Evolutionary conservation across 2,329 filamentous ascomycete genomes (phyloP), one percentile per base, ranked within the genome.

Genomic region (Sporothrix dimorphospora): DNA sequence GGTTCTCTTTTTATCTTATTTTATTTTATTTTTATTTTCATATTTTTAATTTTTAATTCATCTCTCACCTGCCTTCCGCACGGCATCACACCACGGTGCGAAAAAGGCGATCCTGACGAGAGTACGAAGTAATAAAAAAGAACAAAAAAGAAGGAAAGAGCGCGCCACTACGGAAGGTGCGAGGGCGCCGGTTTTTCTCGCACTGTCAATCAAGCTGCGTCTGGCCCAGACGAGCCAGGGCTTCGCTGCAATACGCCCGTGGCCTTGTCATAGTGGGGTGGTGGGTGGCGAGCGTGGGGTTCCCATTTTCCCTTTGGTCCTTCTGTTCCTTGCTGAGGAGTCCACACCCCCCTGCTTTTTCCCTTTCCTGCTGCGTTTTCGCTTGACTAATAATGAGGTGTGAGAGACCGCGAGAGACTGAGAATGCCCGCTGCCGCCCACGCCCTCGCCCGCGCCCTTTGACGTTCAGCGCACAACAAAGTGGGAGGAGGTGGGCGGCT

Each of bases 271-370:
- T 70, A 61, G 53, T 59, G 53, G 53, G 68, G 67, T 59, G 65
- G 45, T 67, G 68, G 68, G 68, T 70, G 69, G 69, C 69, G 45
- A 70, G 69, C 69, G 69, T 70, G 69, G 69, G 57, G 55, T 70
- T 68, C 47, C 21, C 49, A 65, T 65, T 55, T 55, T 68, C 19
- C 45, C 34, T 38, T n/a, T 67, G 16, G 21, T 24, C 63, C 11
- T 51, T 45, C 6, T 34, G 30, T 34, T 34, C 30, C 30, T 34
- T 34, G 30, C 30, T 6, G n/a, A n/a, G n/a, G 21, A 65, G 34
- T 27, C 34, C 16, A 42, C 59, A 27, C 61, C 21, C 57, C 57
- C 34, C 57, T 63, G 42, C 21, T 65, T 27, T 51, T 55, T 57
- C 24, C 21, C 19, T 21, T 14, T 42, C n/a, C 16, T 40, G 42